Evolutionary conservation across 2,329 filamentous ascomycete genomes (phyloP), one percentile per base, ranked within the genome.

Genomic region (Sporothrix globosa): DNA sequence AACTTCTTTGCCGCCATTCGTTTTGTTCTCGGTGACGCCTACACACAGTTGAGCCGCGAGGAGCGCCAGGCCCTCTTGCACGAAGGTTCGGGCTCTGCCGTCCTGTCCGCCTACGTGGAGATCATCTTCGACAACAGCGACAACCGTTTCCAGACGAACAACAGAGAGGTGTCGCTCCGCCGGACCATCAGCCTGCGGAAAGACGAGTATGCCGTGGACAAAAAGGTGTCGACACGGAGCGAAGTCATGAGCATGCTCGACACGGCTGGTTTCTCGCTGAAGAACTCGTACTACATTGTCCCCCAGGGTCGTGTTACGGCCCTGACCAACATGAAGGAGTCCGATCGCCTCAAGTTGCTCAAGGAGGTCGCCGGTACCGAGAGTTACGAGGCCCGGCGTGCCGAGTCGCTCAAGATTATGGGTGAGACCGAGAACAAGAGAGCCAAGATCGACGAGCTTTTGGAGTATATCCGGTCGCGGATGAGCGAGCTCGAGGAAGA

Each of bases 1-100:
- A 99, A 99, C 83, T 99, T 99, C 87, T 99, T 99, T 82, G 95
- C 96, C 67, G 96, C 96, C 58, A 97, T 99, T 81, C 93, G 96
- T 71, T 99, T 99, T 82, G 96, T 98, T 60, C 90, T 99, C 73
- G 96, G 94, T 81, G 96, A 99, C 88, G 93, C 93, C 74, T 99
- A 99, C 82, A 96, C 92, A 58, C 92, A 96, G 80, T 92, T 99
- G 88, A 92, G 91, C 74, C 91, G 95, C 76, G 96, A 99, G 80
- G 95, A 99, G 84, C 92, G 96, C 72, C 93, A 97, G 81, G 93
- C 92, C 41, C 87, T 99, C 48, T 87, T 99, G n/a, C 96, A 99
- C 80, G 96, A 99, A 85, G 96, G 96, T 53, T 97, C 96, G 4
- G 96, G 96, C 48, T 97, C 95, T 3, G 96, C 96, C 19, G 95